phyloP scores from a whole-genome alignment of 78 protist genomes.

The Dictyostelium firmibasis region DNA sequence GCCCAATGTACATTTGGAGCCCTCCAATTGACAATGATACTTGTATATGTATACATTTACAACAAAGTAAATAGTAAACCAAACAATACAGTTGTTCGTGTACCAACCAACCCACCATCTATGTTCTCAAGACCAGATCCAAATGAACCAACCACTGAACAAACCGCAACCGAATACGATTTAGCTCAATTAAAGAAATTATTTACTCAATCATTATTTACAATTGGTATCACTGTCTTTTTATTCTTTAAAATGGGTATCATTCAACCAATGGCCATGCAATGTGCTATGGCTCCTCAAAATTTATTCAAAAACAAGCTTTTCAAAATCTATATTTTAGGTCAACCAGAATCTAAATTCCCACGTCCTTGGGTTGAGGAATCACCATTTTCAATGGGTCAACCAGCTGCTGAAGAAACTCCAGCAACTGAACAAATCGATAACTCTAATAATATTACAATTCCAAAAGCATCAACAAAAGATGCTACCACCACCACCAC shows the following conservation, averaged over 20 bases:
- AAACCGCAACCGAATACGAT: slow-evolving; percentile 51
- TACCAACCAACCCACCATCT: slow-evolving; percentile 29
- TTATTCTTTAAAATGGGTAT: slow-evolving; percentile 32
- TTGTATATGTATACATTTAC: not conserved
- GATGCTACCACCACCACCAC: not conserved
- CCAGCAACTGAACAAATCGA: not conserved
- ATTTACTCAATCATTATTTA: not conserved
- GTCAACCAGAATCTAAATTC: slow-evolving; percentile 35
- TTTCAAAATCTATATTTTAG: slow-evolving; percentile 64
- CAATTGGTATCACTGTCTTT: slow-evolving; percentile 28
- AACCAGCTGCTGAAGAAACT: not conserved
- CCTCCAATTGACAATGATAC: not conserved
- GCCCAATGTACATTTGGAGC: slow-evolving; percentile 25
- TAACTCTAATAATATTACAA: not conserved
- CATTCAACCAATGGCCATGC: slow-evolving; percentile 59
- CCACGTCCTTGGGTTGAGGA: slow-evolving; percentile 74
- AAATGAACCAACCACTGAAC: not conserved
- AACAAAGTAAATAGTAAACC: not conserved
- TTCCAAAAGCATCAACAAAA: not conserved
- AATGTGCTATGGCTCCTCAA: slow-evolving; percentile 34
- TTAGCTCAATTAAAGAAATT: slow-evolving; percentile 14
- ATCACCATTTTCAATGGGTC: slow-evolving; percentile 38
- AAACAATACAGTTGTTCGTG: slow-evolving; percentile 9
- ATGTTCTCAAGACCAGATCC: slow-evolving; percentile 14
- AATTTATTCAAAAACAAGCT: slow-evolving; percentile 48